Base-by-base conservation (phyloP, 2,329 filamentous ascomycete genomes). In the Ophiostoma ips region DNA sequence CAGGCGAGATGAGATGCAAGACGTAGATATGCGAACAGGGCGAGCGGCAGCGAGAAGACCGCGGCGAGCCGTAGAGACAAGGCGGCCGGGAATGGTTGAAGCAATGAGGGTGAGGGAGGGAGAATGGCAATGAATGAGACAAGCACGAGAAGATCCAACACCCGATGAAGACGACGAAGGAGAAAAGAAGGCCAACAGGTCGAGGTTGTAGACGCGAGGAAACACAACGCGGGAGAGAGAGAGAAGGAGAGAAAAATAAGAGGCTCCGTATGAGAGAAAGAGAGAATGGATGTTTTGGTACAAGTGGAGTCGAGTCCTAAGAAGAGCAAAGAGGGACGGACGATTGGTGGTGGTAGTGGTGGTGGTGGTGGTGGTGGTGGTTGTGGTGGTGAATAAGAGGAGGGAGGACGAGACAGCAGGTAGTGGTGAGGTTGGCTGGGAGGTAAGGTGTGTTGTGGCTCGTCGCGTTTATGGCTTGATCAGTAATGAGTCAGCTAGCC, bases 271-370 rank as follows among this genome's bases (percentile, higher is more conserved):
- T 61, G 58, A 58, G 56, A 57, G 55, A 57, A 48, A 45, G 43
- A n/a, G n/a, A n/a, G 41, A 48, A 51, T 45, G 41, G 55, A 56
- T 56, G 52, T 60, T 53, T 53, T 53, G 57, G 58, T 58, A 54
- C 54, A 58, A 55, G 55, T 56, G 54, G 56, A 58, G 52, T 46
- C 36, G 55, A n/a, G 33, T 12, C 33, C 33, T 12, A 34, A 31
- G 55, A 31, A 33, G 16, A 45, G 40, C 21, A 19, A 38, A 43
- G 40, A n/a, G n/a, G n/a, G n/a, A n/a, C n/a, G 40, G 40, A 30
- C 40, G 24, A 41, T 41, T 28, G 38, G 38, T 30, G 41, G 24
- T 5, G 30, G 43, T 5, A 18, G 38, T 30, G 35, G 35, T 36
- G 35, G 15, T 36, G 35, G 43, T 43, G 16, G 28, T 45, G 30